Evolutionary conservation across 2,329 filamentous ascomycete species (phyloP).

Genomic region (Grosmannia huntii): DNA sequence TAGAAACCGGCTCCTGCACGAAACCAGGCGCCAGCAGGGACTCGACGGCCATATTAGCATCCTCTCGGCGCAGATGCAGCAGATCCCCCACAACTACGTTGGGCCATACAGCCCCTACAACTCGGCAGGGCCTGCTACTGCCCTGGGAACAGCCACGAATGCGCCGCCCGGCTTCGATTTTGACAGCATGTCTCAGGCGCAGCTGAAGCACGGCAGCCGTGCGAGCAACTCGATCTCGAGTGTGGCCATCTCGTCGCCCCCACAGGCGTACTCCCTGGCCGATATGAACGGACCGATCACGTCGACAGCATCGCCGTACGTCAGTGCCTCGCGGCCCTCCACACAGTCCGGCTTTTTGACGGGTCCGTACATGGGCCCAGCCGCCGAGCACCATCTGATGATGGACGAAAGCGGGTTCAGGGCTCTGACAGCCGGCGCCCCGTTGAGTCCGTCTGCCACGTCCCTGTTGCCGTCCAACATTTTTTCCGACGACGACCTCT

Average conservation of each 20-base stretch:
- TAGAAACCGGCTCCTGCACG: constrained; percentile 33
- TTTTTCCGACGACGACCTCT: constrained; percentile 43
- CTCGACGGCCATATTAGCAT: constrained; percentile 34
- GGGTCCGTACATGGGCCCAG: constrained; percentile 38
- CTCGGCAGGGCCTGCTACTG: background rate
- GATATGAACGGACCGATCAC: constrained; percentile 16
- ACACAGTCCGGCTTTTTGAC: constrained; percentile 37
- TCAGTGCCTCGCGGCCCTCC: constrained; percentile 2
- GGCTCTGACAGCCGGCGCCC: constrained; percentile 49
- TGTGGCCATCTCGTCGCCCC: constrained; percentile 26
- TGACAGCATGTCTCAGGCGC: constrained; percentile 24
- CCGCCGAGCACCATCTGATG: constrained; percentile 27
- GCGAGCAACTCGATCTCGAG: constrained; percentile 34
- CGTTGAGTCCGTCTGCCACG: constrained; percentile 65
- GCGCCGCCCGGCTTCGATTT: constrained; percentile 31
- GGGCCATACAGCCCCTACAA: constrained; percentile 33
- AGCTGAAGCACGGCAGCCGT: constrained; percentile 34
- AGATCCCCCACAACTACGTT: constrained; percentile 18
- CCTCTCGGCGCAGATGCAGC: constrained; percentile 32
- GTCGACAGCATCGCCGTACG: constrained; percentile 22
- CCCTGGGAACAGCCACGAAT: background rate
- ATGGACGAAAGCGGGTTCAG: constrained; percentile 51
- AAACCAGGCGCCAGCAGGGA: constrained; percentile 32
- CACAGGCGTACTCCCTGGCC: constrained; percentile 24
- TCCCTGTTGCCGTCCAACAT: constrained; percentile 59